Conservation (phyloP, 2,329 filamentous ascomycete species). For the Allantophomopsis lycopodina region DNA sequence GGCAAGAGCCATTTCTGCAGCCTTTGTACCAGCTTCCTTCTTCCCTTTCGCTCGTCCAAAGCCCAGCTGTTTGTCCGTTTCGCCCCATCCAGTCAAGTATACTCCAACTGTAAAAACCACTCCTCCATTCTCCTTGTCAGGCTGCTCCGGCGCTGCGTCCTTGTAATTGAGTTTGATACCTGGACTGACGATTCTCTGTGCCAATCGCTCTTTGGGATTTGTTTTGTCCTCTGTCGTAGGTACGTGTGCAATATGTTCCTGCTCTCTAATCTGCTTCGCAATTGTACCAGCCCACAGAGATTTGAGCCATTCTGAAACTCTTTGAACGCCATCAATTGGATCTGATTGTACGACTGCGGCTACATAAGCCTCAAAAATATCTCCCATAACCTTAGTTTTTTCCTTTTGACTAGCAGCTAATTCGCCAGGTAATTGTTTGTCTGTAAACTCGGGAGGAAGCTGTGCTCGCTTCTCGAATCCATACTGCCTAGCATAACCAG, state of each 20-base stretch:
- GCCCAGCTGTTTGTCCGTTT: conserved; percentile 46
- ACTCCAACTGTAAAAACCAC: conserved; percentile 48
- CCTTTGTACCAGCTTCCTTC: conserved; percentile 53
- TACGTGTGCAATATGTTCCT: conserved; percentile 12
- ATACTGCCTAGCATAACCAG: conserved; percentile 56
- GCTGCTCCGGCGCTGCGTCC: conserved; percentile 36
- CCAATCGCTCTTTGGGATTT: conserved; percentile 37
- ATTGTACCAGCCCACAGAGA: conserved; percentile 60
- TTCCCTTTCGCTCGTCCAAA: conserved; percentile 52
- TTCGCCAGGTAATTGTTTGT: conserved; percentile 1
- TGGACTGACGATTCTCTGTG: conserved; percentile 27
- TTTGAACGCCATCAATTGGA: conserved; percentile 42
- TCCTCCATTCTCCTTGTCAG: conserved; percentile 37
- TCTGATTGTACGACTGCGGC: conserved; percentile 64
- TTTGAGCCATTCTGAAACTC: conserved; percentile 58
- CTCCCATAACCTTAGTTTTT: conserved; percentile 62
- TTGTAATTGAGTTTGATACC: conserved; percentile 48
- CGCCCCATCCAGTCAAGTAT: conserved; percentile 56
- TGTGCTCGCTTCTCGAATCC: conserved; percentile 51
- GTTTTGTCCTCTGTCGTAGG: conserved; percentile 2
- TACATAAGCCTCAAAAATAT: conserved; percentile 85
- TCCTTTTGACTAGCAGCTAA: conserved; percentile 29
- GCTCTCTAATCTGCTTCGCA: conserved; percentile 32
- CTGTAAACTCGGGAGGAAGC: conserved; percentile 33
- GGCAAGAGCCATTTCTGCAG: conserved; percentile 47